Percentiles rank a stretch among this genome's conserved stretches.
phyloP scores from a whole-genome alignment of 2,329 filamentous ascomycete genomes.

The Fusarium albosuccineum region DNA sequence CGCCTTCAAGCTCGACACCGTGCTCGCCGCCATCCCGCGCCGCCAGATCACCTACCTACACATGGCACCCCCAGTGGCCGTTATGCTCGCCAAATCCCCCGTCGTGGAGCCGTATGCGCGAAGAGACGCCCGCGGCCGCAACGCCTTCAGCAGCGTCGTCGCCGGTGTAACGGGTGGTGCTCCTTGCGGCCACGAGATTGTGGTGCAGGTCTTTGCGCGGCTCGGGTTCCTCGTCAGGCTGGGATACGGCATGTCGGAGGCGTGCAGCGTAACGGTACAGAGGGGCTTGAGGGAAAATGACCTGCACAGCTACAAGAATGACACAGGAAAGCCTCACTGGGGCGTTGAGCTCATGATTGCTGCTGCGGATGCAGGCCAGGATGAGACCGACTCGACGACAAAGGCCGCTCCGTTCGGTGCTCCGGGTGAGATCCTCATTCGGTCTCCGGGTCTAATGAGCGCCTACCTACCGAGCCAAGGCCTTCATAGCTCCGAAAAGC shows the following conservation, averaged over 20 bases:
- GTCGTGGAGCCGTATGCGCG: slow-evolving; percentile 71
- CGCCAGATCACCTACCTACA: slow-evolving; percentile 74
- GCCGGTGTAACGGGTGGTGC: slow-evolving; percentile 72
- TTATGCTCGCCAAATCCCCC: slow-evolving; percentile 78
- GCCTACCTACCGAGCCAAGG: slow-evolving; percentile 75
- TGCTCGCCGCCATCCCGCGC: slow-evolving; percentile 72
- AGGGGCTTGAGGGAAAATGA: slow-evolving; percentile 66
- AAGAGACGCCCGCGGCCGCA: slow-evolving; percentile 56
- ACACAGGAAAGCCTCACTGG: slow-evolving; percentile 74
- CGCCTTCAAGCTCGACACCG: slow-evolving; percentile 74
- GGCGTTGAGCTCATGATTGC: slow-evolving; percentile 76
- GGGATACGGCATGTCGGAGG: slow-evolving; percentile 83
- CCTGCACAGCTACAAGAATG: slow-evolving; percentile 65
- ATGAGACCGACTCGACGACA: slow-evolving; percentile 48
- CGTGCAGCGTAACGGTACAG: slow-evolving; percentile 73
- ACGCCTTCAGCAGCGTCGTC: slow-evolving; percentile 70
- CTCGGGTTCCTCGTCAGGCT: slow-evolving; percentile 66
- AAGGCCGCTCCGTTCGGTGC: slow-evolving; percentile 59
- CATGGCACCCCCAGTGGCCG: slow-evolving; percentile 78
- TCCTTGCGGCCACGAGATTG: slow-evolving; percentile 68
- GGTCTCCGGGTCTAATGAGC: slow-evolving; percentile 73
- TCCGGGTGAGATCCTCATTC: slow-evolving; percentile 75
- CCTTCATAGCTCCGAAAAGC: slow-evolving; percentile 23
- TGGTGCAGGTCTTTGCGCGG: slow-evolving; percentile 70
- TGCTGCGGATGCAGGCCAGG: slow-evolving; percentile 56